Percentiles rank a stretch among this genome's conserved stretches.
phyloP scores from a whole-genome alignment of 1,284 basidiomycete species.

The Mycena citricolor region DNA sequence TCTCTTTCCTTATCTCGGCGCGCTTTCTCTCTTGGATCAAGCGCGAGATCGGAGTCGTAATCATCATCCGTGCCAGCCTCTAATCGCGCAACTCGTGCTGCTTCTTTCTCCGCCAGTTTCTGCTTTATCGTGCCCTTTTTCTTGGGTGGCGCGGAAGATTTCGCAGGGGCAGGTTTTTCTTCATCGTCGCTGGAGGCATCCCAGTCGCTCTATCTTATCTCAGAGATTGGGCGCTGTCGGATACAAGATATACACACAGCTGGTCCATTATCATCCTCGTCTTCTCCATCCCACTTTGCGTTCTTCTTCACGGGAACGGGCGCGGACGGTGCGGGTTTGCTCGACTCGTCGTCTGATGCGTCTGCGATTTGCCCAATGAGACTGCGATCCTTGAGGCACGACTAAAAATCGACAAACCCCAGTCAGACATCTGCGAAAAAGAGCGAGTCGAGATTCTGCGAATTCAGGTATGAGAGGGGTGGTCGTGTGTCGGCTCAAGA shows the following conservation, averaged over 20 bases:
- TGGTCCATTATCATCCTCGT: conserved; percentile 71
- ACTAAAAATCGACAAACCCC: conserved; percentile 23
- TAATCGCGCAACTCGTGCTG: conserved; percentile 52
- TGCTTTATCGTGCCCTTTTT: conserved; percentile 90
- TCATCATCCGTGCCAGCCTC: conserved; percentile 41
- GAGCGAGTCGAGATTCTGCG: no score
- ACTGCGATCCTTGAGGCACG: conserved; percentile 12
- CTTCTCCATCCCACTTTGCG: conserved; percentile 85
- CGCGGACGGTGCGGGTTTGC: conserved; percentile 42
- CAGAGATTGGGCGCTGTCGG: neutral
- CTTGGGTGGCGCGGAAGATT: conserved; percentile 64
- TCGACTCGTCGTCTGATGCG: conserved; percentile 47
- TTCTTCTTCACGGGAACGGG: conserved; percentile 33
- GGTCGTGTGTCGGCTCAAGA: no score
- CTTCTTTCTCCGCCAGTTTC: conserved; percentile 88
- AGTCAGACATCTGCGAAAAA: conserved; percentile 40
- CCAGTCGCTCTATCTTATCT: conserved; percentile 78
- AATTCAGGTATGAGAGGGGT: no score
- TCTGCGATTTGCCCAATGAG: conserved; percentile 29
- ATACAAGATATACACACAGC: conserved; percentile 45
- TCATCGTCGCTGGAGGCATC: conserved; percentile 85
- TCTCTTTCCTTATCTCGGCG: conserved; percentile 76
- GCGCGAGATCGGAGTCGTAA: conserved; percentile 75
- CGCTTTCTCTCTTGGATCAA: conserved; percentile 80
- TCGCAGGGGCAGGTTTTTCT: conserved; percentile 43